Base-by-base conservation (phyloP, 2,329 filamentous ascomycete genomes). In the Colletotrichum sp. region DNA sequence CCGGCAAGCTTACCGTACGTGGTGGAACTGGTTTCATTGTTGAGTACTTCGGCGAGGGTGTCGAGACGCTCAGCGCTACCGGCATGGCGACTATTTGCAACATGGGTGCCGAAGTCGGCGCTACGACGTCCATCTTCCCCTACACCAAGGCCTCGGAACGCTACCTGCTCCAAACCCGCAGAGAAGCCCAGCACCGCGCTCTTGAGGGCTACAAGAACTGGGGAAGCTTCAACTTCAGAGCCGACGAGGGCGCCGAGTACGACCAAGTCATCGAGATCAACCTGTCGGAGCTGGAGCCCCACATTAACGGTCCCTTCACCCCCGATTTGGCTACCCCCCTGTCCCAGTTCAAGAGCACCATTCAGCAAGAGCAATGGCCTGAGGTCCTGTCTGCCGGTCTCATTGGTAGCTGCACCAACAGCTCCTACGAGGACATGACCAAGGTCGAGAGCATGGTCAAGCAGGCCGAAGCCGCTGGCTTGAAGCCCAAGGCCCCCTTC, bases 321-420 rank as follows among this genome's bases (percentile, higher is more conserved):
- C 97, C 97, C 3, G 97, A 99, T 84, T 90, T 99, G 79, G 97
- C 96, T 5, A 98, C 96, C 0, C 96, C 97, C 6, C 88, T 99
- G 71, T 98, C 96, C 65, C 90, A 94, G 82, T 99, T 99, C 88
- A 95, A 96, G 83, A 91, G 95, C 75, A 93, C 94, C 3, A 95
- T 98, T 26, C 90, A 94, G 85, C 90, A 94, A 80, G 95, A 98
- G 85, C 88, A 94, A 67, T 99, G 97, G 97, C 97, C 97, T 3
- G 92, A 95, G 83, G 95, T 94, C 78, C 94, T 99, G 77, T 97
- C 96, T 15, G 96, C 97, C 30, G 96, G 96, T 68, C 90, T 99
- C 71, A 99, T 99, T 83, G 97, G 97, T 77, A 98, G 96, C 87
- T 99, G 97, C 89, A 99, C 97, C 67, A 99, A 99, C 90, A 98